Conservation (phyloP, 2,329 filamentous ascomycete species). For the Lomentospora prolificans region DNA sequence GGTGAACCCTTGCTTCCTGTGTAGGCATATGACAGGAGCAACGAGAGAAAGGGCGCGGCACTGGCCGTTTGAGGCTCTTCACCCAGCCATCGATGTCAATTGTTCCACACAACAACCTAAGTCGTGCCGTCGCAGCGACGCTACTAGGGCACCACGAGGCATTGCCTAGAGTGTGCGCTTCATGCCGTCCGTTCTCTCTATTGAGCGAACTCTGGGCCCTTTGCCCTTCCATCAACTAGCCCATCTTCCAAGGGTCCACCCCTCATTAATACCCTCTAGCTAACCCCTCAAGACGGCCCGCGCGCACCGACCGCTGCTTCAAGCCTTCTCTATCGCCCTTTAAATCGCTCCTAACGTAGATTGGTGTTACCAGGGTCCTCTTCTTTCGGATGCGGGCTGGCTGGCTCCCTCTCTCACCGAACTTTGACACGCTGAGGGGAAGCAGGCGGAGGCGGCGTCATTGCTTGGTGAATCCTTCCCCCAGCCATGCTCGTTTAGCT, state of each 20-base stretch:
- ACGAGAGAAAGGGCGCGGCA: too few species aligned
- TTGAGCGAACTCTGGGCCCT: neutral
- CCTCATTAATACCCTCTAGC: neutral
- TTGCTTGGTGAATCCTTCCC: neutral
- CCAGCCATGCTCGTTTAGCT: neutral
- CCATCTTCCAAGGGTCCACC: too few species aligned
- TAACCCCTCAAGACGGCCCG: neutral
- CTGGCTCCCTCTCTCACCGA: neutral
- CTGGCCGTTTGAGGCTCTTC: neutral
- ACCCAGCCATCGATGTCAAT: neutral
- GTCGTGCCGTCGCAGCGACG: neutral
- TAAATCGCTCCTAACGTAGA: neutral
- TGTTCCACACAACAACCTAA: neutral
- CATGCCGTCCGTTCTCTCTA: neutral
- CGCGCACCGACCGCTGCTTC: too few species aligned
- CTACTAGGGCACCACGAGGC: neutral
- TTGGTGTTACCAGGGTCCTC: neutral
- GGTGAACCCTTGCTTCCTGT: too few species aligned
- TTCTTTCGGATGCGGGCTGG: too few species aligned
- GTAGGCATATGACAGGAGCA: too few species aligned
- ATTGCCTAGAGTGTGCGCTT: neutral
- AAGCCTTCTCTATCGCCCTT: too few species aligned
- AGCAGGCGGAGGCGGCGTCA: neutral
- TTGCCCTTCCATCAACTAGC: too few species aligned
- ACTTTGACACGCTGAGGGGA: neutral